Evolutionary conservation across 257 asterid genomes (phyloP), one percentile per base, ranked within the genome.

Genomic region (Nicotiana paniculata): DNA sequence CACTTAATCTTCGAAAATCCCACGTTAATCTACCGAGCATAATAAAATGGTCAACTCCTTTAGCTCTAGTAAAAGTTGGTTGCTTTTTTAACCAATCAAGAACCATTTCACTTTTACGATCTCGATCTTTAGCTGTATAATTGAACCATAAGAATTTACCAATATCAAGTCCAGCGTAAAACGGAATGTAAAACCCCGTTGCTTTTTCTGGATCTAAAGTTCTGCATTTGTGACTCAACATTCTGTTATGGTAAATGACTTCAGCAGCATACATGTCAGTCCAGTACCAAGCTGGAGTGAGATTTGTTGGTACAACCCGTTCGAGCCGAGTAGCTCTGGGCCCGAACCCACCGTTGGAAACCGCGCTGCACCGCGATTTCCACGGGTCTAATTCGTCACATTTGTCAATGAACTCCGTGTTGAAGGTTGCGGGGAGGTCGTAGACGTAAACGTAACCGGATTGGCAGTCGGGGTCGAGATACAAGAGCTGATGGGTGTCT

Each of bases 101-200:
- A 90, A 90, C 81, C 89, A 30, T 82, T 77, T 53, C 21, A 84
- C 91, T 80, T 28, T 78, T 85, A 3, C 79, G 59, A 86, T 92
- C 97, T 43, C 87, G 85, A 55, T 91, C 90, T 35, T 78, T 74
- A 5, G 88, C 78, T 8, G 93, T 91, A 81, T 89, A 89, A 81
- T 88, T 89, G 26, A n/a, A 35, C 93, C 95, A 92, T 4, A 92
- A 59, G 87, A 90, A 78, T 79, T 84, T 91, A 0, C 92, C 93
- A 4, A 90, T 90, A 2, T 91, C 92, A 82, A 92, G 90, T 11
- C 97, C 97, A 8, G 90, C 95, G 84, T 92, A 92, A 30, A 91
- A 92, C 0, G 95, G 93, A 5, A 91, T 85, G 83, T 90, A 92
- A 85, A 84, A 91, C 35, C 91, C 93, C n/a, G 89, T 18, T 8